Evolutionary conservation across 805 yeast genomes (phyloP).

Genomic region (Cyberlindnera xylosilytica): DNA sequence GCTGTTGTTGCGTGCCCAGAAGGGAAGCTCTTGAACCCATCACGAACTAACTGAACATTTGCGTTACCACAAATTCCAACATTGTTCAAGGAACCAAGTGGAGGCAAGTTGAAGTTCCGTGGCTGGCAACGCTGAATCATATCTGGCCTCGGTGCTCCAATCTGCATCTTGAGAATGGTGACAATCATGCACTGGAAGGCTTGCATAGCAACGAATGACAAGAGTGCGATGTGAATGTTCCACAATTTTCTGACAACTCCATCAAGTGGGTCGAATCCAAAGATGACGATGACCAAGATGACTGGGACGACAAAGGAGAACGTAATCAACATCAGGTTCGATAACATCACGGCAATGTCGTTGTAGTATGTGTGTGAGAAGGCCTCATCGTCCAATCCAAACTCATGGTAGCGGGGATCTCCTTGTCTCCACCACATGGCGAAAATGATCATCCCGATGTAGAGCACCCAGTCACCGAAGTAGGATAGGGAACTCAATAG

Average conservation of each 20-base stretch:
- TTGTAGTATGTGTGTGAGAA: slow-evolving; percentile 34
- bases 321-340: slow-evolving; percentile 31
- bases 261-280: slow-evolving; percentile 20
- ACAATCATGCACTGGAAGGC: slow-evolving; percentile 38
- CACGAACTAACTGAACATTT: slow-evolving; percentile 34
- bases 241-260: slow-evolving; percentile 30
- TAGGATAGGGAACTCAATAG: slow-evolving; percentile 30
- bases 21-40: slow-evolving; percentile 57
- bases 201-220: slow-evolving; percentile 37
- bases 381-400: slow-evolving; percentile 32
- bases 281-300: slow-evolving; percentile 25
- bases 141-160: slow-evolving; percentile 54
- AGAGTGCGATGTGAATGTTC: slow-evolving; percentile 38
- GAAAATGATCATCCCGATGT: slow-evolving; percentile 12
- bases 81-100: slow-evolving; percentile 35
- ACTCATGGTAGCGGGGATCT: slow-evolving; percentile 40
- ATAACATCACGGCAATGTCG: slow-evolving; percentile 31
- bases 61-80: slow-evolving; percentile 46
- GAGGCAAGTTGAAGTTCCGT: slow-evolving; percentile 30
- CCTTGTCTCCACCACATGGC: slow-evolving; percentile 31
- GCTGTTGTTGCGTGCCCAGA: slow-evolving; percentile 54
- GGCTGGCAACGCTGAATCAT: slow-evolving; percentile 49
- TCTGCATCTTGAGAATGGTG: slow-evolving; percentile 42
- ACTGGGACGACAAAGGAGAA: slow-evolving; percentile 34
- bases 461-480: slow-evolving; percentile 31